phyloP scores from a whole-genome alignment of 495 filamentous ascomycete genomes.

The Xylaria intraflava region DNA sequence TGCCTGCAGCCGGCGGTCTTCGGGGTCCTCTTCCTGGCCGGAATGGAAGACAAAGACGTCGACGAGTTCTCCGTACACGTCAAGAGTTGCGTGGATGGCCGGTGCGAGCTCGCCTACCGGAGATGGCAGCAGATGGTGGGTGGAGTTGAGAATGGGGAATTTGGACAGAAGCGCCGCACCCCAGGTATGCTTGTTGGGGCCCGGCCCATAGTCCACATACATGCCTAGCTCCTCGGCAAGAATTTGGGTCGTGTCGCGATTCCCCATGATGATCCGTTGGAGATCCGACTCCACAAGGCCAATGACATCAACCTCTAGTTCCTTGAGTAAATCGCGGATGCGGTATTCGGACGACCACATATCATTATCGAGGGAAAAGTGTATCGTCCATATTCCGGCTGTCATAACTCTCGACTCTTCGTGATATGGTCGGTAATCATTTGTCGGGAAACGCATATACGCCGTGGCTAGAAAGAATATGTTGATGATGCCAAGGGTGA shows the following conservation, averaged over 20 bases:
- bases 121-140: constrained; percentile 88
- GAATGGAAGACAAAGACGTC: constrained; percentile 99
- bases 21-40: constrained; percentile 94
- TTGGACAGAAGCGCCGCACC: constrained; percentile 88
- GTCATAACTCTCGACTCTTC: constrained; percentile 79
- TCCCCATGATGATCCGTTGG: constrained; percentile 99
- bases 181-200: constrained; percentile 99
- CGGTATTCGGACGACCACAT: constrained; percentile 97
- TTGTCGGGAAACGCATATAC: constrained; percentile 89
- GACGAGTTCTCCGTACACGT: constrained; percentile 81
- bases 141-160: constrained; percentile 95
- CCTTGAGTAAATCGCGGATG: constrained; percentile 86
- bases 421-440: constrained; percentile 88
- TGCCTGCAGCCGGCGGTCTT: constrained; percentile 83
- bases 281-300: constrained; percentile 90
- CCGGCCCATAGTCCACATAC: constrained; percentile 97
- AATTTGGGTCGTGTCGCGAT: constrained; percentile 92
- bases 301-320: constrained; percentile 90
- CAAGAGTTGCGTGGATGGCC: constrained; percentile 90
- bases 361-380: constrained; percentile 97
- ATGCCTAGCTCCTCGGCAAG: constrained; percentile 94
- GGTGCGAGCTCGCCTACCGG: constrained; percentile 94
- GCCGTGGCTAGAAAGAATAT: constrained; percentile 73
- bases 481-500: constrained; percentile 57
- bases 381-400: constrained; percentile 97